Base-by-base conservation (phyloP, 1,284 basidiomycete genomes). In the Cutaneotrichosporon sp. region DNA sequence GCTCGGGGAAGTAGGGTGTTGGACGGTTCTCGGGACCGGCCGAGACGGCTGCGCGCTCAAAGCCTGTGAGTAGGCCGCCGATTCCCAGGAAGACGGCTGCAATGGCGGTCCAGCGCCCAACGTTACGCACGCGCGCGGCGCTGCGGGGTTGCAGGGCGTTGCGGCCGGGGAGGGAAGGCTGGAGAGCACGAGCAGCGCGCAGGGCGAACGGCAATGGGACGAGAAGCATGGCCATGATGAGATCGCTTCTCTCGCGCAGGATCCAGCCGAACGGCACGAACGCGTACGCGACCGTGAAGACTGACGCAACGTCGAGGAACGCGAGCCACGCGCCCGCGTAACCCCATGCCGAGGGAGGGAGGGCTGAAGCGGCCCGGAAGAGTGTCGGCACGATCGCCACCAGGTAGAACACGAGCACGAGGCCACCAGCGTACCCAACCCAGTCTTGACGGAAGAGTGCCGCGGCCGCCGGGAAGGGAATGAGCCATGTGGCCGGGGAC, bases 281-380 rank as follows among this genome's bases (percentile, higher is more conserved):
- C 0, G 93, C 94, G 79, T 97, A 97, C 0, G 94, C 94, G 55
- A 92, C 91, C 0, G 92, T 94, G 79, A 91, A 88, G 6, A 90
- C 86, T 65, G 87, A 89, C 31, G 87, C 86, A 21, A 92, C 83
- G 65, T 86, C 86, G 59, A 92, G 81, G 38, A 91, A 46, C 63
- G 85, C 84, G 62, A 88, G 87, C 14, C 88, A 80, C n/a, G 88
- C 72, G 80, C 89, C 85, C 8, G 87, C 86, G 4, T 82, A 76
- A 47, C 85, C 86, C 68, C 85, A 85, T 4, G 84, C 85, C 65
- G 80, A 82, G 14, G 74, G 68, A 11, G 67, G 65, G 14, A 69
- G 56, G 9, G 70, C 70, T 2, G 80, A 81, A 1, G 83, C 80
- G 4, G 78, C 77, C 22, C 81, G 73, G 53, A 90, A 72, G 47